Evolutionary conservation across 2,329 filamentous ascomycete genomes (phyloP), one percentile per base, ranked within the genome.

Genomic region (Pseudopyricularia cyperi): DNA sequence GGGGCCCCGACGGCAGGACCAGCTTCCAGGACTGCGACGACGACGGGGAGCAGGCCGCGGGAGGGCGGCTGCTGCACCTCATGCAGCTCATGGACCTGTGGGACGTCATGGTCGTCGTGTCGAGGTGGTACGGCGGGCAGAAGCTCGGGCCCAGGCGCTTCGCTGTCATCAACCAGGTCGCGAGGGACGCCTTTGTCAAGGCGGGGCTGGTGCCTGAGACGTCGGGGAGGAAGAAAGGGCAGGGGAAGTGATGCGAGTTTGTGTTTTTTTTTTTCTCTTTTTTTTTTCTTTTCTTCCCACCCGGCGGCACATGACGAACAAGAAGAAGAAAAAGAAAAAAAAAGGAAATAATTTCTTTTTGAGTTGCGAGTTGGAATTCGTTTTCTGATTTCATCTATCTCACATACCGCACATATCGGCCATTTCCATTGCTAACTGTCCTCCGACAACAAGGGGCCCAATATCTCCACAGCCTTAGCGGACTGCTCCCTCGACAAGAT

Each of bases 51-150:
- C 87, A 87, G 26, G 93, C 93, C 6, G 93, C 93, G 0, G 93
- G 93, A 1, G 83, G 85, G 0, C 76, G 93, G 42, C 68, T 98
- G 62, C 68, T 97, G 55, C 89, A 95, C 69, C 71, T 98, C 30
- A 85, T 98, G 82, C 89, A 96, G 71, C 69, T 95, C 55, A 96
- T 96, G 87, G 87, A 90, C 62, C 75, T 94, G 11, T 96, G 90
- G 89, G 80, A 94, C 66, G 84, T 85, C 15, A 84, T 97, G 71
- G 89, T 98, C 0, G 85, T 98, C 3, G 91, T 98, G 28, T 89
- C 87, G 37, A 73, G 93, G 56, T 98, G 93, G 93, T 98, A 95
- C 66, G 93, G 93, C 4, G 93, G 93, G 1, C 79, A 95, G 53
- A 85, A 89, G 60, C 69, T 98, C 46, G 93, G 93, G 0, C 90